A percentile compares a stretch with the other conserved stretches of the same genome.
These are phyloP conservation scores for Clonostachys solani DNA, from an alignment of 2,329 filamentous ascomycete genomes.

Conservation along the genomic window DNA sequence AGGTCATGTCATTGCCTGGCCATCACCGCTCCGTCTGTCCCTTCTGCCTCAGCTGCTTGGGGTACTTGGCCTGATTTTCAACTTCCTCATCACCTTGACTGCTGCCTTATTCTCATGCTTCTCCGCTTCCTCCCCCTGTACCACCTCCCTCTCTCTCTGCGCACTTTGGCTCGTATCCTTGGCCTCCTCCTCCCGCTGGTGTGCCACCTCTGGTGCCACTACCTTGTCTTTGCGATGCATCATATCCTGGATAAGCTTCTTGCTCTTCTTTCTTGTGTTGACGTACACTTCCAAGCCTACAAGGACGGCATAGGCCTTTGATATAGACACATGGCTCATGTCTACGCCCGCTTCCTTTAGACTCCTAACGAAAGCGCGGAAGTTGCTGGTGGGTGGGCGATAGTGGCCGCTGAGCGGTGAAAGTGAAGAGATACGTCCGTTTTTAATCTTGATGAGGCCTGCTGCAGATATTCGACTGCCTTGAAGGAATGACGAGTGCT, in stretches of 20 bases:
- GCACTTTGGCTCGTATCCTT: conserved; percentile 59
- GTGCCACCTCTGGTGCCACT: conserved; percentile 55
- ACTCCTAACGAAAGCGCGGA: conserved; percentile 73
- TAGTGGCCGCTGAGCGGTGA: conserved; percentile 78
- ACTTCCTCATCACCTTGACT: conserved; percentile 31
- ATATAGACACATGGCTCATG: conserved; percentile 73
- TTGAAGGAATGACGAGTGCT: conserved; percentile 86
- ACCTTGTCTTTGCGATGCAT: conserved; percentile 53
- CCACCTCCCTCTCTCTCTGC: conserved; percentile 39
- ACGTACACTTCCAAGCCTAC: conserved; percentile 79
- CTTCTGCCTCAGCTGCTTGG: conserved; percentile 12
- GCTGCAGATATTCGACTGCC: conserved; percentile 78
- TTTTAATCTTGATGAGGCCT: conserved; percentile 79
- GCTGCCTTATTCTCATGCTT: conserved; percentile 29
- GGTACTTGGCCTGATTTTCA: conserved; percentile 24
- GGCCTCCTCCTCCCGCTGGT: conserved; percentile 51
- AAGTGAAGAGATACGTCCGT: conserved; percentile 71
- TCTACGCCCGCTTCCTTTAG: conserved; percentile 73
- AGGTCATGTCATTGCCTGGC: background rate
- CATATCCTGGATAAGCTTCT: conserved; percentile 45
- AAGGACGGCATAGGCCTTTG: conserved; percentile 76
- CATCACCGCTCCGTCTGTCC: conserved; percentile 7
- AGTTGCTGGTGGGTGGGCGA: conserved; percentile 77
- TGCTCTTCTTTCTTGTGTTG: conserved; percentile 62
- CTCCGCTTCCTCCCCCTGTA: conserved; percentile 19